Conservation (phyloP, 192 early-diverging fungal species). For the Gamsiella multidivaricata region DNA sequence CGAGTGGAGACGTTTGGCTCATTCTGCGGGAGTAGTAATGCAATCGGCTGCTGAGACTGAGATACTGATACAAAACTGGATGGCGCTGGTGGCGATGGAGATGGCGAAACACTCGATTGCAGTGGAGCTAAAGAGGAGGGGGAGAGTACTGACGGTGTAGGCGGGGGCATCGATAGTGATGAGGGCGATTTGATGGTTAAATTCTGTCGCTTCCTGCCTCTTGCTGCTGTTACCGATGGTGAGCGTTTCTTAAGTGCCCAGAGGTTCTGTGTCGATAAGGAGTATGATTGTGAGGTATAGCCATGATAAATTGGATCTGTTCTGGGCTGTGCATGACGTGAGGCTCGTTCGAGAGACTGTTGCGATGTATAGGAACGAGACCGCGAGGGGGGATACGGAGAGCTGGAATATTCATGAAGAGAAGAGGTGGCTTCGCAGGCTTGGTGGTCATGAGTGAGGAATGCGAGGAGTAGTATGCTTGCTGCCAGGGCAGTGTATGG, state of each 20-base stretch:
- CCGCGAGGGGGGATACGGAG: no score
- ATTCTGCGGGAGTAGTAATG: constrained; percentile 21
- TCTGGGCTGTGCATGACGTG: no score
- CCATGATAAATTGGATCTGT: no score
- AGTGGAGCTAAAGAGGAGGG: neutral
- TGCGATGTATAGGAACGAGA: no score
- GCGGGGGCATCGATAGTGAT: neutral
- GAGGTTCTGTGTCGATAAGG: no score
- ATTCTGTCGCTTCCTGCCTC: neutral
- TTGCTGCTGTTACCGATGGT: neutral
- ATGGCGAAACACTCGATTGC: neutral
- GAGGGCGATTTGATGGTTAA: no score
- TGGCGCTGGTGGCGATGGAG: neutral
- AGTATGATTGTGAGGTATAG: no score
- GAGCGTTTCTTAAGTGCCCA: constrained; percentile 1
- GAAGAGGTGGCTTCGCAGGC: neutral
- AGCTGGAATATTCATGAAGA: no score
- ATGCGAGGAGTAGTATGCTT: neutral
- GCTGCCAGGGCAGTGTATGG: neutral
- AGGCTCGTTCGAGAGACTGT: no score
- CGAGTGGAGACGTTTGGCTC: constrained; percentile 8
- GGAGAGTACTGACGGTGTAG: neutral
- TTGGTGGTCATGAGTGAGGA: neutral
- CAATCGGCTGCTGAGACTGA: neutral
- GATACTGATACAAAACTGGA: neutral